Base-by-base conservation (phyloP, 2,329 filamentous ascomycete genomes). In the Paraphoma sp. region DNA sequence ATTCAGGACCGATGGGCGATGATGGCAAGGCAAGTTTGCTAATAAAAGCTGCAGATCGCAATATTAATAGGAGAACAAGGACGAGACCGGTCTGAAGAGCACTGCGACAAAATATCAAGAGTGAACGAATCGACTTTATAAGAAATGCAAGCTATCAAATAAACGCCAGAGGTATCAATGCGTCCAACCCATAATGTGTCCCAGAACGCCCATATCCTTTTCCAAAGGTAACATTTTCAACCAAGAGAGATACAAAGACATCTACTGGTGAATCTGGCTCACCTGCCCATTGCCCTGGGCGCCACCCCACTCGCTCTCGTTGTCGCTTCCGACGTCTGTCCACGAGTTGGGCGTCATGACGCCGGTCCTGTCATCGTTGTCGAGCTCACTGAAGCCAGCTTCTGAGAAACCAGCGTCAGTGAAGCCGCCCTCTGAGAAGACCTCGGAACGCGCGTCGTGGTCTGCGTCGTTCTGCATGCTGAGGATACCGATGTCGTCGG, bases 291-390 rank as follows among this genome's bases (percentile, higher is more conserved):
- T 63, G 36, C 62, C 57, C 4, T 51, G 64, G 0, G 60, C 60
- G 29, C 70, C 72, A 36, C 69, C 75, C 65, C 68, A 75, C 48
- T 78, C 76, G 38, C 76, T 78, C 55, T 73, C 75, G 43, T 72
- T 70, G 45, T 78, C 76, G 54, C 74, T 77, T 2, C 74, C 76
- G 9, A 79, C 70, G 53, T 79, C 76, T 40, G 74, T 76, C 76
- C 76, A 79, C 23, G 69, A 73, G 12, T 60, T 70, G 9, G 76
- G 76, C 6, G 76, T 78, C 68, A 72, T 69, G 14, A 72, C 63
- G 14, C 76, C 76, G 0, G 67, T 53, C n/a, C 60, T 45, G 17
- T 67, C 63, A 0, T 56, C 63, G 12, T 63, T 48, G 12, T 63
- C 62, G 5, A 69, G 56, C 46, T 76, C 75, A 41, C 72, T 73